A percentile compares a stretch with the other conserved stretches of the same genome.
phyloP scores from a whole-genome alignment of 305 asterid genomes.

The Ilex paraguariensis region DNA sequence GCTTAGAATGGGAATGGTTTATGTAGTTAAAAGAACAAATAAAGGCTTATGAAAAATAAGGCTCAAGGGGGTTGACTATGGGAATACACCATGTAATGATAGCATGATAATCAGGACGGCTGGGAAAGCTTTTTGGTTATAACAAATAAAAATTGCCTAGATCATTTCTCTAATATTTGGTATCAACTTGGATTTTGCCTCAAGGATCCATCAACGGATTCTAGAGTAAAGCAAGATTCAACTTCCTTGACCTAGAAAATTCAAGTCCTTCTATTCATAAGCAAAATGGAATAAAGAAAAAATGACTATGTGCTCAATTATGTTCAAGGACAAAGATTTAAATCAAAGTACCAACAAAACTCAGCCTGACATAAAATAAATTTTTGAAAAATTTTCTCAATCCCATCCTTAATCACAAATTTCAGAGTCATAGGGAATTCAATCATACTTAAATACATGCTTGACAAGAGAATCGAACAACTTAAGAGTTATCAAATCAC shows the following conservation, averaged over 20 bases:
- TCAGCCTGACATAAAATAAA: background rate
- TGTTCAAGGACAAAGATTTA: background rate
- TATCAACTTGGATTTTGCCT: background rate
- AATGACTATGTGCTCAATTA: too few species aligned
- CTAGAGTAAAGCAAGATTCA: too few species aligned
- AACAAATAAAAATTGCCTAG: background rate
- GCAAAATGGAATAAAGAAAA: too few species aligned
- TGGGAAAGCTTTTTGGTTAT: background rate
- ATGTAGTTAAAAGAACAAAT: background rate
- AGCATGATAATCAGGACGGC: background rate
- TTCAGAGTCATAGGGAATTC: background rate
- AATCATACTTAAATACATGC: too few species aligned
- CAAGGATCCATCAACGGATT: background rate
- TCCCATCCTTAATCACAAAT: background rate
- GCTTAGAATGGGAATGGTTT: background rate
- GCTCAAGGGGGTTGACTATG: background rate
- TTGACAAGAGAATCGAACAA: background rate
- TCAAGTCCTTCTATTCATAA: too few species aligned
- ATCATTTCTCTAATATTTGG: background rate
- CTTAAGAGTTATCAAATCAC: background rate
- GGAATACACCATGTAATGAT: too few species aligned
- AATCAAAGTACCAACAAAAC: background rate
- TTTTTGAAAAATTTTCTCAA: background rate
- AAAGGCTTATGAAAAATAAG: background rate
- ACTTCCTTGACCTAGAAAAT: too few species aligned